Evolutionary conservation across 495 filamentous ascomycete species (phyloP).

Genomic region (Cercophora samala): DNA sequence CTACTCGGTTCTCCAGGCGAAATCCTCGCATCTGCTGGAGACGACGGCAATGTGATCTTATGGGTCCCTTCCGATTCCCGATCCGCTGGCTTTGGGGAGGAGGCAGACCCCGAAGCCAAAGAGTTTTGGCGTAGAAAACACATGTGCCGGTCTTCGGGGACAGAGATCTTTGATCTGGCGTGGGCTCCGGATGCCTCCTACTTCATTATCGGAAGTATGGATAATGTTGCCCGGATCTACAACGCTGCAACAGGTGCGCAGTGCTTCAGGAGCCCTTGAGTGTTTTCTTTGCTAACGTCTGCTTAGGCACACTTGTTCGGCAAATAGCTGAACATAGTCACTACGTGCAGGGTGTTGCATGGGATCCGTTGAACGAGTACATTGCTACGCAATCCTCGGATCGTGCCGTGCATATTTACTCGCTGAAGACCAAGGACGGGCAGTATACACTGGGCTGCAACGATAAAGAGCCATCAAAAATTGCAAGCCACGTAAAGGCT

Average conservation of each 20-base stretch:
- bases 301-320: slow-evolving; percentile 76
- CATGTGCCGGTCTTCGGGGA: slow-evolving; percentile 89
- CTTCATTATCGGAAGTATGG: slow-evolving; percentile 98
- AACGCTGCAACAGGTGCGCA: slow-evolving; percentile 81
- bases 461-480: slow-evolving; percentile 44
- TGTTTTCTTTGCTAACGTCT: slow-evolving; percentile 13
- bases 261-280: not conserved
- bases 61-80: slow-evolving; percentile 85
- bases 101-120: slow-evolving; percentile 78
- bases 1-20: slow-evolving; percentile 60
- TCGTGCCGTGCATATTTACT: slow-evolving; percentile 96
- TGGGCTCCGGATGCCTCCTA: slow-evolving; percentile 96
- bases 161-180: slow-evolving; percentile 95
- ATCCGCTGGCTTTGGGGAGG: slow-evolving; percentile 63
- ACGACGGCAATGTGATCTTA: slow-evolving; percentile 93
- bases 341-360: slow-evolving; percentile 97
- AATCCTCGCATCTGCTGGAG: slow-evolving; percentile 88
- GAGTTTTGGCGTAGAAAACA: slow-evolving; percentile 96
- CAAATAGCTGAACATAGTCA: slow-evolving; percentile 99
- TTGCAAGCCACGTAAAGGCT: slow-evolving; percentile 67
- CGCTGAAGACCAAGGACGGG: slow-evolving; percentile 91
- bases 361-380: slow-evolving; percentile 98
- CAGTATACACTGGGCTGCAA: slow-evolving; percentile 71
- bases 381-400: slow-evolving; percentile 98
- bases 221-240: slow-evolving; percentile 96